These are phyloP conservation scores for Apiospora phragmitis DNA, from an alignment of 2,329 filamentous ascomycete genomes.

Conservation along the genomic window DNA sequence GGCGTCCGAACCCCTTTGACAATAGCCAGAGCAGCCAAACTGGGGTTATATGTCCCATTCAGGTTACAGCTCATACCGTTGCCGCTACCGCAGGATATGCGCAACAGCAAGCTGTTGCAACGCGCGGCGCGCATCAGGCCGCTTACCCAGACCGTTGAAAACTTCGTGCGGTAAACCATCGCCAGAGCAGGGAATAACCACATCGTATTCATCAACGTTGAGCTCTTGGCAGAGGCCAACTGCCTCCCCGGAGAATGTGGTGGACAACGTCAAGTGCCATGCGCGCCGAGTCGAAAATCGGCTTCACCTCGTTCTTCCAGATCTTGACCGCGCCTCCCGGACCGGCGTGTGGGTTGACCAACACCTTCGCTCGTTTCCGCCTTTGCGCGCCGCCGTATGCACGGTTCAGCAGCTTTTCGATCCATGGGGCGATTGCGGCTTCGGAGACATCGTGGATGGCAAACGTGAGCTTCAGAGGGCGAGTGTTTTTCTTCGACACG, in stretches of 20 bases:
- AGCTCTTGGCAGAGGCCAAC: constrained; percentile 73
- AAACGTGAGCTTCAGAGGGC: constrained; percentile 63
- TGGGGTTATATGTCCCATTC: constrained; percentile 76
- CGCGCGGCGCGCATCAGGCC: constrained; percentile 72
- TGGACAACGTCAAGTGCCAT: constrained; percentile 74
- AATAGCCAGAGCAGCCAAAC: constrained; percentile 76
- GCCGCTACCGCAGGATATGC: constrained; percentile 84
- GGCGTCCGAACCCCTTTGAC: constrained; percentile 86
- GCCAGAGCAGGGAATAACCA: constrained; percentile 85
- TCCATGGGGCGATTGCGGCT: constrained; percentile 59
- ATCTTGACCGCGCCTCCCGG: constrained; percentile 73
- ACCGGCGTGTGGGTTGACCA: constrained; percentile 90
- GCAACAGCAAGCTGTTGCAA: constrained; percentile 77
- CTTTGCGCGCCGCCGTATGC: constrained; percentile 71
- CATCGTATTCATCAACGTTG: constrained; percentile 79
- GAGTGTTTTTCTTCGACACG: constrained; percentile 56
- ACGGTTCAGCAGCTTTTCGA: constrained; percentile 62
- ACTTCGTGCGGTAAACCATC: constrained; percentile 92
- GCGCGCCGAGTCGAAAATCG: constrained; percentile 78
- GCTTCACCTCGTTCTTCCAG: constrained; percentile 75
- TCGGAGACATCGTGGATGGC: constrained; percentile 42
- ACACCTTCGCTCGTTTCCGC: constrained; percentile 78
- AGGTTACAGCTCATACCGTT: constrained; percentile 93
- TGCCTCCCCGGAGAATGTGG: constrained; percentile 74
- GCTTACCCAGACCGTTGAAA: constrained; percentile 85